These are phyloP conservation scores for Eucalyptus victrix DNA, from an alignment of 345 rosid species.

Conservation along the genomic window DNA sequence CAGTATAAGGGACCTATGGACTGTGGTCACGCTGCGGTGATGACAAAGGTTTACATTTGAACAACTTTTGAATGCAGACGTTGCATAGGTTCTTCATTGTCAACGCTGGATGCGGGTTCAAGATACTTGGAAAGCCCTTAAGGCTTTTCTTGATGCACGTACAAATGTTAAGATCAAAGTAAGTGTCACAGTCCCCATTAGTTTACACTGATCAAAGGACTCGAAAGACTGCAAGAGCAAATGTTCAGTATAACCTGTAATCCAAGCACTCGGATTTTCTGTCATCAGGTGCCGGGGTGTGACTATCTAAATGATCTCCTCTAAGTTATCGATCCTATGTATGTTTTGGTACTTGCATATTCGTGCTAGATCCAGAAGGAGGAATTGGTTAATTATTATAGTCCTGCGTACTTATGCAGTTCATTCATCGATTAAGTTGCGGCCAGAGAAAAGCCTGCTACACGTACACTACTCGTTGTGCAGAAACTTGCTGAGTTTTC, in stretches of 20 bases:
- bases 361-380: neutral
- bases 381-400: neutral
- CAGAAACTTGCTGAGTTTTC: constrained; percentile 48
- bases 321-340: constrained; percentile 21
- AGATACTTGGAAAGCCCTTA: constrained; percentile 50
- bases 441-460: neutral
- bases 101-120: constrained; percentile 53
- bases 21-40: too few species aligned
- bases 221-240: neutral
- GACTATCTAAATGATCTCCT: constrained; percentile 23
- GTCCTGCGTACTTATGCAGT: neutral
- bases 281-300: constrained; percentile 36
- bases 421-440: neutral
- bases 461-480: neutral
- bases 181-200: neutral
- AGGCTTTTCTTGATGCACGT: constrained; percentile 37
- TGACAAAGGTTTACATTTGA: neutral
- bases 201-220: neutral
- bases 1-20: too few species aligned
- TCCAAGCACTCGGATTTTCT: neutral
- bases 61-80: constrained; percentile 10
- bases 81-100: constrained; percentile 33
- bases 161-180: constrained; percentile 44
- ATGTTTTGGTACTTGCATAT: neutral
- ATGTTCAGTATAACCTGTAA: neutral